These are phyloP conservation scores for Cicer bijugum DNA, from an alignment of 306 rosid genomes.

Conservation along the genomic window DNA sequence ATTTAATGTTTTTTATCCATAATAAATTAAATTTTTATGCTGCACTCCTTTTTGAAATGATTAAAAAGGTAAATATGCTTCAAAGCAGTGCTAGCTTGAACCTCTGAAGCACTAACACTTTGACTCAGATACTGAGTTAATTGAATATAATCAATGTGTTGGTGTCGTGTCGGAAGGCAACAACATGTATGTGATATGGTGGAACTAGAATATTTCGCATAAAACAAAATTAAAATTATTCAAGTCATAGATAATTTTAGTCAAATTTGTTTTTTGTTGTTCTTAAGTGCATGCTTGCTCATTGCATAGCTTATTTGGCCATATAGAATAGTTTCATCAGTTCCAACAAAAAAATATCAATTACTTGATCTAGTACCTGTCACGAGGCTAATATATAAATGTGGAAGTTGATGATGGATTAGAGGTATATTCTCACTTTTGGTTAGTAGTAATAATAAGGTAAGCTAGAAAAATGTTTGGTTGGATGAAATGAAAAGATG, in stretches of 20 bases:
- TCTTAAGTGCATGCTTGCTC: neutral
- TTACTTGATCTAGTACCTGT: neutral
- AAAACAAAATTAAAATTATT: too few relatives aligned
- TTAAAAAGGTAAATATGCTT: too few relatives aligned
- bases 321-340: neutral
- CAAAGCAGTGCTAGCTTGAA: too few relatives aligned
- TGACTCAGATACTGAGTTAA: too few relatives aligned
- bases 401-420: neutral
- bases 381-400: neutral
- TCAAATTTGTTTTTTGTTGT: slow-evolving; percentile 1
- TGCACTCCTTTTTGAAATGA: too few relatives aligned
- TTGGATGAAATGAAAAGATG: neutral
- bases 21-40: too few relatives aligned
- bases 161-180: too few relatives aligned
- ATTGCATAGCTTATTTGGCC: neutral
- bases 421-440: slow-evolving; percentile 9
- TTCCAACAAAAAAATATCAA: neutral
- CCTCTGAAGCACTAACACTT: too few relatives aligned
- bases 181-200: too few relatives aligned
- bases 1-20: too few relatives aligned
- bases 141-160: too few relatives aligned
- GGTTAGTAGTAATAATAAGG: slow-evolving; percentile 6
- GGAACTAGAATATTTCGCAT: too few relatives aligned
- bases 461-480: slow-evolving; percentile 9
- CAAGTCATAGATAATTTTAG: neutral